Conservation (phyloP, 177 flowering plant genomes). For the Telopea speciosissima region DNA sequence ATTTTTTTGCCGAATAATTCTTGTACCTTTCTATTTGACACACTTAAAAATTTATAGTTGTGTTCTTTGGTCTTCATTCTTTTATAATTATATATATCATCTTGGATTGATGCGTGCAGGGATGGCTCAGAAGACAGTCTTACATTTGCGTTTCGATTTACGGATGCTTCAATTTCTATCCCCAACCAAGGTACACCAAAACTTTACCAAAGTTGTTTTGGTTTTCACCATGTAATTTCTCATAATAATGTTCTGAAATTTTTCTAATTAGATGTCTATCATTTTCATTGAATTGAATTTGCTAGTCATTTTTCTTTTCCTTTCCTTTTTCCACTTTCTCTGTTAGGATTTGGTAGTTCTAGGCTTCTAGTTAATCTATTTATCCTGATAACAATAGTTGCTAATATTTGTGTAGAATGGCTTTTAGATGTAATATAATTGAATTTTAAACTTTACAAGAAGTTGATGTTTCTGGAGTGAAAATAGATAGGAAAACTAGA, state of each 20-base stretch:
- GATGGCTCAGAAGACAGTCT: constrained; percentile 89
- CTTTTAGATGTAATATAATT: no score
- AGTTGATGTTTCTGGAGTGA: no score
- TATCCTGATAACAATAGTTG: background rate
- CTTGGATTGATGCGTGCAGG: constrained; percentile 38
- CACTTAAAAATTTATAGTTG: no score
- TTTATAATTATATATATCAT: background rate
- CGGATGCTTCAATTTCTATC: constrained; percentile 66
- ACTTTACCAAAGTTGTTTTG: no score
- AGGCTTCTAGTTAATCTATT: background rate
- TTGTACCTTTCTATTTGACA: no score
- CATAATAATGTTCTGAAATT: background rate
- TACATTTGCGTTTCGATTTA: constrained; percentile 90
- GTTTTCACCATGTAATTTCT: background rate
- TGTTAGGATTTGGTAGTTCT: background rate
- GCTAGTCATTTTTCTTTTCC: background rate
- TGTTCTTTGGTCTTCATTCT: background rate
- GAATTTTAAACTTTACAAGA: no score
- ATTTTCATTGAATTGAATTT: background rate
- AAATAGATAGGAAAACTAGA: no score
- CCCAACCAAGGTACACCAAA: constrained; percentile 67
- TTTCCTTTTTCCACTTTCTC: no score
- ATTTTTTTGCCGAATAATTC: no score
- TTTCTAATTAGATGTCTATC: background rate
- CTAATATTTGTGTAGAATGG: no score